Conservation (phyloP, 768 basidiomycete genomes). For the Coprinellus micaceus region DNA sequence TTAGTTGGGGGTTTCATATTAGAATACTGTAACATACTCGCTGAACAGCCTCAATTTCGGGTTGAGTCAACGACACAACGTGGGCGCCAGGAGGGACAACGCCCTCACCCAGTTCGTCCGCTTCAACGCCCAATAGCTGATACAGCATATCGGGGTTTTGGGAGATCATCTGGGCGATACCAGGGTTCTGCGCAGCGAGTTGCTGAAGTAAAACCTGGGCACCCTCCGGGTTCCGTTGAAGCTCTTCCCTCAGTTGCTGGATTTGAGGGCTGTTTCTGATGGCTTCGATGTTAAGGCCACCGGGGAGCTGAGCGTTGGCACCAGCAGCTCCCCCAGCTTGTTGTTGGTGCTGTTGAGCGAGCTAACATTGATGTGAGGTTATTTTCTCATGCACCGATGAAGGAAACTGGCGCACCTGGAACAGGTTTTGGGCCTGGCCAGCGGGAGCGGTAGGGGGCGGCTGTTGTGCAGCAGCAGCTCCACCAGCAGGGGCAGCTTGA, state of each 20-base stretch:
- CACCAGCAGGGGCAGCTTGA: constrained; percentile 26
- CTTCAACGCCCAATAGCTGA: constrained; percentile 54
- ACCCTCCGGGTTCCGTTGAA: constrained; percentile 72
- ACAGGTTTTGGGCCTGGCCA: constrained; percentile 74
- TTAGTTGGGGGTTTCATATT: not conserved
- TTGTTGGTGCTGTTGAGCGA: constrained; percentile 71
- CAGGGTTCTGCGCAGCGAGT: constrained; percentile 70
- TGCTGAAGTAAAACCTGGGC: constrained; percentile 84
- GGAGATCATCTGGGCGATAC: constrained; percentile 63
- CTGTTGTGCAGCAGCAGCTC: constrained; percentile 37
- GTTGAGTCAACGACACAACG: constrained; percentile 74
- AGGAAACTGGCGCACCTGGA: constrained; percentile 54
- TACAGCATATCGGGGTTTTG: constrained; percentile 69
- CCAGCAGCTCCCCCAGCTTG: constrained; percentile 33
- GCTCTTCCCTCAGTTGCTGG: constrained; percentile 66
- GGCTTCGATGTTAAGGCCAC: constrained; percentile 44
- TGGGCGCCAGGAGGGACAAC: constrained; percentile 49
- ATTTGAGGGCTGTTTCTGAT: constrained; percentile 65
- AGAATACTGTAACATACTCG: constrained; percentile 53
- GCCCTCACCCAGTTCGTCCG: constrained; percentile 38
- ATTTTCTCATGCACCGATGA: not conserved
- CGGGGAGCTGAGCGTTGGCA: constrained; percentile 26
- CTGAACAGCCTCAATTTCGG: constrained; percentile 86
- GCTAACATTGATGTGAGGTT: constrained; percentile 33
- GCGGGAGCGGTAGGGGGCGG: constrained; percentile 32